These are phyloP conservation scores for Colletotrichum tanaceti DNA, from an alignment of 2,329 filamentous ascomycete genomes.

Conservation along the genomic window DNA sequence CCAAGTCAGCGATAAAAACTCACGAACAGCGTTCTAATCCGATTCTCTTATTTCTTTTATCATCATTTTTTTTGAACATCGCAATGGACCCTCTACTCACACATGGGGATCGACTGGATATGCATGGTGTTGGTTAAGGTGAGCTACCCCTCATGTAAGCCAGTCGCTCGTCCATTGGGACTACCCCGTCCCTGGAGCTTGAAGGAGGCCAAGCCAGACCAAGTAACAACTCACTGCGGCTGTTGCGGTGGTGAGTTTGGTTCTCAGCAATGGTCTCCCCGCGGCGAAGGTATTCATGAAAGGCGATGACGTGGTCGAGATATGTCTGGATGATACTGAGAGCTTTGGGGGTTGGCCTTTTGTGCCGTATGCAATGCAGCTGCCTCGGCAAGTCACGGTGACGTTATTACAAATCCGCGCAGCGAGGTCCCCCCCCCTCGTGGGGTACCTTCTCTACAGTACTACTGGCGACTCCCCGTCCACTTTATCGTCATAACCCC, in stretches of 20 bases:
- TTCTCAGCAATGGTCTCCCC: conserved; percentile 50
- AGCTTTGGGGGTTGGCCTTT: not conserved
- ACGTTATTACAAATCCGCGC: conserved; percentile 38
- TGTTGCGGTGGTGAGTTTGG: conserved; percentile 47
- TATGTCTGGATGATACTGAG: not conserved
- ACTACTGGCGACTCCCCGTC: not conserved
- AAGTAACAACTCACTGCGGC: conserved; percentile 47
- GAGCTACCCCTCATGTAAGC: conserved; percentile 48
- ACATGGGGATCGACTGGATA: conserved; percentile 90
- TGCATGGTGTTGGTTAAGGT: conserved; percentile 72
- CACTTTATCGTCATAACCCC: conserved; percentile 19
- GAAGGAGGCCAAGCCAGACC: too few species aligned
- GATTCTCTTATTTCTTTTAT: too few species aligned
- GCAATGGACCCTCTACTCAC: conserved; percentile 61
- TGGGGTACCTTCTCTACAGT: not conserved
- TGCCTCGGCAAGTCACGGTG: conserved; percentile 31
- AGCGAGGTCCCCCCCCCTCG: not conserved
- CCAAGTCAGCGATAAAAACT: conserved; percentile 30
- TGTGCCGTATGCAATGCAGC: not conserved
- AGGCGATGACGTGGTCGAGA: conserved; percentile 23
- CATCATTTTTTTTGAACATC: too few species aligned
- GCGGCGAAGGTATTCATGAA: conserved; percentile 58
- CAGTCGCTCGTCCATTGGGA: not conserved
- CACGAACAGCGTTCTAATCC: conserved; percentile 1
- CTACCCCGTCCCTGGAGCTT: too few species aligned